phyloP scores from a whole-genome alignment of 1,284 basidiomycete species.

The Marasmius oreades region DNA sequence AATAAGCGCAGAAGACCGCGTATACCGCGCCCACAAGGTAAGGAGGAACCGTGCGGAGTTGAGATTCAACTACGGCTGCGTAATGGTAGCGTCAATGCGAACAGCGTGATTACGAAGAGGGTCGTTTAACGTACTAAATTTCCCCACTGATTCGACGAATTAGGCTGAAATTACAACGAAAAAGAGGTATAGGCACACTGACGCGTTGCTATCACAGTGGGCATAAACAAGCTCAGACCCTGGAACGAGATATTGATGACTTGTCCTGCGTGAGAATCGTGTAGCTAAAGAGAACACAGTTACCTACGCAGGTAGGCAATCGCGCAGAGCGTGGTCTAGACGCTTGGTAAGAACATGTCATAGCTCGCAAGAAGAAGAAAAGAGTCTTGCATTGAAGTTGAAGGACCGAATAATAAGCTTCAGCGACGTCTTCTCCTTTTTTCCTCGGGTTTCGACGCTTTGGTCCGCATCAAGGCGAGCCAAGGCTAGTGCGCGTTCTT shows the following conservation, averaged over 20 bases:
- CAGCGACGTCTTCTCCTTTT: conserved; percentile 31
- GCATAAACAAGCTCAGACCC: conserved; percentile 39
- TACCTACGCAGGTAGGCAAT: conserved; percentile 22
- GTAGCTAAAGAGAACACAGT: too few species aligned
- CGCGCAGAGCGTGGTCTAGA: conserved; percentile 29
- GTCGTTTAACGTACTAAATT: conserved; percentile 9
- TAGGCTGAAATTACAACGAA: not conserved
- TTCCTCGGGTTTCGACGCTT: conserved; percentile 25
- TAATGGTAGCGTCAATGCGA: not conserved
- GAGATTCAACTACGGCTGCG: conserved; percentile 34
- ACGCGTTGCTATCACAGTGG: conserved; percentile 38
- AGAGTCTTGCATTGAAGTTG: conserved; percentile 31
- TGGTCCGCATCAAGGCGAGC: conserved; percentile 36
- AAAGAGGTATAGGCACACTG: conserved; percentile 14
- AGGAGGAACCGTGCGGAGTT: conserved; percentile 39
- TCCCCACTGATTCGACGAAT: not conserved
- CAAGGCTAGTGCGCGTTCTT: conserved; percentile 33
- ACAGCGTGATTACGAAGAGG: not conserved
- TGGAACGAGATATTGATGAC: conserved; percentile 40
- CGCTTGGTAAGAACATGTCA: not conserved
- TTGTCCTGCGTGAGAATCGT: not conserved
- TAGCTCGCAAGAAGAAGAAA: not conserved
- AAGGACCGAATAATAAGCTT: conserved; percentile 31
- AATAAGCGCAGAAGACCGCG: conserved; percentile 28
- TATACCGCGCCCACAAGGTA: conserved; percentile 33